Percentiles rank a stretch among this genome's conserved stretches.
These are phyloP conservation scores for Ceratocystis destructans DNA, from an alignment of 2,329 filamentous ascomycete genomes.

Conservation along the genomic window DNA sequence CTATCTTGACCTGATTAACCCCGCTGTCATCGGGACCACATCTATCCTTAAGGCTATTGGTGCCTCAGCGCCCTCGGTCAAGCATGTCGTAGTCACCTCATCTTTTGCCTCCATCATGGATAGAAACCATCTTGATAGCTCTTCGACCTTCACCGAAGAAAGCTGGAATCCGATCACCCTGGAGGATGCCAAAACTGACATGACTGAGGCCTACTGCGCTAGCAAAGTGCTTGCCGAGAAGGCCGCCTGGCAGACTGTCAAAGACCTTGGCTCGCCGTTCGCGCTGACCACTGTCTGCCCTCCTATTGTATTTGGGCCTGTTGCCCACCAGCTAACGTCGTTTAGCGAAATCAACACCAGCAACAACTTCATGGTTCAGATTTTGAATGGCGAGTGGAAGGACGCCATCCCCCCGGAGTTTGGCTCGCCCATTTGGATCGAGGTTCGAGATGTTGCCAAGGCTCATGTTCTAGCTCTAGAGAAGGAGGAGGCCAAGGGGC, in stretches of 20 bases:
- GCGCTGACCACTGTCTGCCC: slow-evolving; percentile 42
- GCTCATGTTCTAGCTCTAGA: slow-evolving; percentile 42
- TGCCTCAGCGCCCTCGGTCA: slow-evolving; percentile 43
- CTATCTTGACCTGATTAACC: slow-evolving; percentile 41
- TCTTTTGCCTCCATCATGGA: slow-evolving; percentile 42
- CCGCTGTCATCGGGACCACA: slow-evolving; percentile 46
- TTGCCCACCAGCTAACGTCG: slow-evolving; percentile 34
- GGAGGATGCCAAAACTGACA: slow-evolving; percentile 30
- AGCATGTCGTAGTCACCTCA: slow-evolving; percentile 52
- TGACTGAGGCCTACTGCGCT: slow-evolving; percentile 37
- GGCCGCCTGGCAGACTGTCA: slow-evolving; percentile 41
- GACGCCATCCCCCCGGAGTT: slow-evolving; percentile 31
- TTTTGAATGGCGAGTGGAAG: slow-evolving; percentile 39
- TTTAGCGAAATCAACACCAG: slow-evolving; percentile 39
- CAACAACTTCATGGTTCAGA: slow-evolving; percentile 37
- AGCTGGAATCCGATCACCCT: slow-evolving; percentile 42
- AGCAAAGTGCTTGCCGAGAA: slow-evolving; percentile 42
- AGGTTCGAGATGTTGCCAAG: slow-evolving; percentile 42
- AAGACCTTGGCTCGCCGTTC: slow-evolving; percentile 31
- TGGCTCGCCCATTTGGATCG: slow-evolving; percentile 36
- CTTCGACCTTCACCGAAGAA: slow-evolving; percentile 31
- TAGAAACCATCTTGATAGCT: slow-evolving; percentile 26
- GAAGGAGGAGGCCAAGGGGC: slow-evolving; percentile 34
- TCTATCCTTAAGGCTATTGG: slow-evolving; percentile 60
- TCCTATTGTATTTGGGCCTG: slow-evolving; percentile 41